Evolutionary conservation across 1,284 basidiomycete genomes (phyloP).

Genomic region (Cystobasidium sp.): DNA sequence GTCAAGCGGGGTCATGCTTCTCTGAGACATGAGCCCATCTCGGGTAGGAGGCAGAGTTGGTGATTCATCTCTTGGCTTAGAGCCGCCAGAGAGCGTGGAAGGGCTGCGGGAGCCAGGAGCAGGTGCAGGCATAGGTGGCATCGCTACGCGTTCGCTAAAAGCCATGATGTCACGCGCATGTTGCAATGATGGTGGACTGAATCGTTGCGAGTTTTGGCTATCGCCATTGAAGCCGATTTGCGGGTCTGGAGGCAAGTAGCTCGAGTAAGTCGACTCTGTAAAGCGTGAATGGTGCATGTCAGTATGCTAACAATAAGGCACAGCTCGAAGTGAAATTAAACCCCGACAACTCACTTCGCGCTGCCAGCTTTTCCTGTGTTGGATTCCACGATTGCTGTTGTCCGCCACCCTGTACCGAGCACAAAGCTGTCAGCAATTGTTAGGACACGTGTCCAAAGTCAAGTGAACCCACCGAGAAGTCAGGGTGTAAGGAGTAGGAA

Average conservation of each 20-base stretch:
- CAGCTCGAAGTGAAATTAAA: no score
- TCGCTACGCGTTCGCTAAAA: slow-evolving; percentile 11
- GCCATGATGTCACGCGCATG: background rate
- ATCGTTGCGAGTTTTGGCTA: background rate
- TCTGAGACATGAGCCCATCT: slow-evolving; percentile 11
- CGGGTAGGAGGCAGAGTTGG: background rate
- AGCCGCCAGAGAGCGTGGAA: background rate
- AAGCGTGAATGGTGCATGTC: background rate
- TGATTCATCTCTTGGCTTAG: slow-evolving; percentile 6
- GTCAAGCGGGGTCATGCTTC: slow-evolving; percentile 19
- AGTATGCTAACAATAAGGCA: no score
- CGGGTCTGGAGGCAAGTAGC: background rate
- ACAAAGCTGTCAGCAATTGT: no score
- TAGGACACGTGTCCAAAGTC: no score
- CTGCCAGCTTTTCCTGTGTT: no score
- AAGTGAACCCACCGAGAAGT: no score
- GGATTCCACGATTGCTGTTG: no score
- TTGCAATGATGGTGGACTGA: background rate
- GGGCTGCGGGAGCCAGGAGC: slow-evolving; percentile 8
- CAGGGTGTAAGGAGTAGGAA: no score
- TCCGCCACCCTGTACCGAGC: no score
- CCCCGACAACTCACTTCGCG: no score
- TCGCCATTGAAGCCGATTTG: background rate
- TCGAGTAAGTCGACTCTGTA: background rate
- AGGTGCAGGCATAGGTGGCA: slow-evolving; percentile 1